A percentile compares a stretch with the other conserved stretches of the same genome.
phyloP scores from a whole-genome alignment of 805 yeast species.

The Candida fluviatilis region DNA sequence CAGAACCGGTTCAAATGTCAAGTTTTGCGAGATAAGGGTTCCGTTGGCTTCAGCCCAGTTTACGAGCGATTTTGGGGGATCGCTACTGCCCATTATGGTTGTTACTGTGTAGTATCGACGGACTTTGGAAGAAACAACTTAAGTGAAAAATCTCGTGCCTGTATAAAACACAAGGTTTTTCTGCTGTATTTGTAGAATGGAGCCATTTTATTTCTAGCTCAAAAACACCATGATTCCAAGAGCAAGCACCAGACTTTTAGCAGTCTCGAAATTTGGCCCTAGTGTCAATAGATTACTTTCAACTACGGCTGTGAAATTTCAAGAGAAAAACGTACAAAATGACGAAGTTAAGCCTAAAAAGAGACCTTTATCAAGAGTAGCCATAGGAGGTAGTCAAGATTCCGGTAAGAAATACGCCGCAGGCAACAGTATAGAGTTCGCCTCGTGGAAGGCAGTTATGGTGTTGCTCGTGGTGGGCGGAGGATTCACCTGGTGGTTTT shows the following conservation, averaged over 20 bases:
- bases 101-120: too few relatives aligned
- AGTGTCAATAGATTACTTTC: neutral
- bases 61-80: conserved; percentile 5
- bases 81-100: neutral
- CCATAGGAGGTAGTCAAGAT: conserved; percentile 57
- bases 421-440: conserved; percentile 56
- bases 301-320: neutral
- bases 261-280: neutral
- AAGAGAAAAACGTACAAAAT: neutral
- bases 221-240: neutral
- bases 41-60: conserved; percentile 32
- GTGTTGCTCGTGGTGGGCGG: conserved; percentile 68
- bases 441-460: conserved; percentile 80
- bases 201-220: neutral
- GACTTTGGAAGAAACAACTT: neutral
- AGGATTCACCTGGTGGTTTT: conserved; percentile 66
- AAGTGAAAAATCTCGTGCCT: neutral
- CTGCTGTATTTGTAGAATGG: neutral
- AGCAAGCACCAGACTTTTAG: neutral
- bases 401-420: conserved; percentile 32
- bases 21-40: conserved; percentile 17
- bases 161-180: neutral
- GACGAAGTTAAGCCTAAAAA: conserved; percentile 12
- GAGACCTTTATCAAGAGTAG: conserved; percentile 76
- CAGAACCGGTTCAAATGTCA: conserved; percentile 20